These are phyloP conservation scores for Carex parvula DNA, from an alignment of 176 grass and related monocot species.

Conservation along the genomic window DNA sequence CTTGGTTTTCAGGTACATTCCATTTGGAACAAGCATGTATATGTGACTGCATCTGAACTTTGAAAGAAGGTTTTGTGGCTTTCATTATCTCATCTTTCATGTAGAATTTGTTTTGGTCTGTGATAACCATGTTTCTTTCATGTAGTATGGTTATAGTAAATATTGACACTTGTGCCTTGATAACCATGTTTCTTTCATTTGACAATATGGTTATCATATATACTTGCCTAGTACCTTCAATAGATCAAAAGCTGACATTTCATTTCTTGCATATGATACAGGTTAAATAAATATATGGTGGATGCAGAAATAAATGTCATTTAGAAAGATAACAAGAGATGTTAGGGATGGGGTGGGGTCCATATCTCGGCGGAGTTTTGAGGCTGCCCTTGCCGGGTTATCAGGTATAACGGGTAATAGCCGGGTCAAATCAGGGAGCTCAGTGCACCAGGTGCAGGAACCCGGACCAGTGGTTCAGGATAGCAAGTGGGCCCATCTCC, in stretches of 20 bases:
- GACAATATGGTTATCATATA: neutral
- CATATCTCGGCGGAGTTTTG: conserved; percentile 75
- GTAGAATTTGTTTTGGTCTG: neutral
- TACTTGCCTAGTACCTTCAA: neutral
- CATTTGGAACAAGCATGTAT: neutral
- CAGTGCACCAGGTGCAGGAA: conserved; percentile 49
- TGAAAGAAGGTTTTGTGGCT: conserved; percentile 12
- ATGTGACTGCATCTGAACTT: conserved; percentile 9
- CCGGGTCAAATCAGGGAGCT: conserved; percentile 57
- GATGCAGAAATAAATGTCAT: conserved; percentile 62
- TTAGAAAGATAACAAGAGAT: conserved; percentile 90
- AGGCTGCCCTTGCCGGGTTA: conserved; percentile 72
- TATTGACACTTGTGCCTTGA: neutral
- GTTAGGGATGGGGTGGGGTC: conserved; percentile 84
- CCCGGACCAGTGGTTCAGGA: conserved; percentile 44
- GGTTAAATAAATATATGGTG: conserved; percentile 16
- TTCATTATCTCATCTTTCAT: neutral
- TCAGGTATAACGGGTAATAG: conserved; percentile 59
- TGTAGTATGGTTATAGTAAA: neutral
- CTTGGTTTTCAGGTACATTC: neutral
- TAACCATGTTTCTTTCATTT: neutral
- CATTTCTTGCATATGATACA: conserved; percentile 26
- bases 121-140: too few species aligned
- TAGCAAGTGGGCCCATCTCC: conserved; percentile 76
- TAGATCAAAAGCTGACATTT: conserved; percentile 23